Evolutionary conservation across 495 filamentous ascomycete species (phyloP).

Genomic region (Penicillium odoratum): DNA sequence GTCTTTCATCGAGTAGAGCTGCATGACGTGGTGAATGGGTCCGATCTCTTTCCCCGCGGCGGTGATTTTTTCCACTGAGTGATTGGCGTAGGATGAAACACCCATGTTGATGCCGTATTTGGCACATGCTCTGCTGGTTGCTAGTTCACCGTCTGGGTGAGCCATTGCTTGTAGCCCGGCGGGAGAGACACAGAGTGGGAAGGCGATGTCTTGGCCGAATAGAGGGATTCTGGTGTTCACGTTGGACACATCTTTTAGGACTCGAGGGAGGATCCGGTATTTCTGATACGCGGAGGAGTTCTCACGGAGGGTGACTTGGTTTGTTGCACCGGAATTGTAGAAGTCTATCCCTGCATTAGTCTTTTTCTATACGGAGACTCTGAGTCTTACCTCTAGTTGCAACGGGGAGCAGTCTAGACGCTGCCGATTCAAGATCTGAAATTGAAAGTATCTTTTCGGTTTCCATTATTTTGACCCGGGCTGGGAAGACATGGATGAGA

Average conservation of each 20-base stretch:
- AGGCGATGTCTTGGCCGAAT: slow-evolving; percentile 38
- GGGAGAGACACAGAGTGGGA: slow-evolving; percentile 52
- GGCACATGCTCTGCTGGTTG: slow-evolving; percentile 58
- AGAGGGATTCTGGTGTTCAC: slow-evolving; percentile 43
- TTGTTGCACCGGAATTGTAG: slow-evolving; percentile 48
- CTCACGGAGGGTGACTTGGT: slow-evolving; percentile 45
- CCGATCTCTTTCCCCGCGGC: slow-evolving; percentile 38
- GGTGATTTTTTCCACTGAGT: slow-evolving; percentile 53
- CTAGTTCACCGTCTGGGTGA: slow-evolving; percentile 66
- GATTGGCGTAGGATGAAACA: slow-evolving; percentile 56
- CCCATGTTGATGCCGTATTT: slow-evolving; percentile 46
- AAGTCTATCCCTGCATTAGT: slow-evolving; percentile 36
- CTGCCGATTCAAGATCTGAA: slow-evolving; percentile 21
- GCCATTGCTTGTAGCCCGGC: slow-evolving; percentile 65
- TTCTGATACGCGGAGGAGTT: slow-evolving; percentile 44
- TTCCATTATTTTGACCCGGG: slow-evolving; percentile 7
- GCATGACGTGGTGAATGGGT: slow-evolving; percentile 57
- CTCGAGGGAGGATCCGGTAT: slow-evolving; percentile 51
- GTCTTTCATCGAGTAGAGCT: slow-evolving; percentile 73
- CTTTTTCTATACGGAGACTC: neutral
- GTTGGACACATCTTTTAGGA: slow-evolving; percentile 50
- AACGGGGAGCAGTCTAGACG: slow-evolving; percentile 11
- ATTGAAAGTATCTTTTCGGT: slow-evolving; percentile 21
- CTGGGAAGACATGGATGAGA: neutral
- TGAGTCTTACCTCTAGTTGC: slow-evolving; percentile 17